These are phyloP conservation scores for Eimeria maxima DNA, from an alignment of 169 alveolate species.

Conservation along the genomic window DNA sequence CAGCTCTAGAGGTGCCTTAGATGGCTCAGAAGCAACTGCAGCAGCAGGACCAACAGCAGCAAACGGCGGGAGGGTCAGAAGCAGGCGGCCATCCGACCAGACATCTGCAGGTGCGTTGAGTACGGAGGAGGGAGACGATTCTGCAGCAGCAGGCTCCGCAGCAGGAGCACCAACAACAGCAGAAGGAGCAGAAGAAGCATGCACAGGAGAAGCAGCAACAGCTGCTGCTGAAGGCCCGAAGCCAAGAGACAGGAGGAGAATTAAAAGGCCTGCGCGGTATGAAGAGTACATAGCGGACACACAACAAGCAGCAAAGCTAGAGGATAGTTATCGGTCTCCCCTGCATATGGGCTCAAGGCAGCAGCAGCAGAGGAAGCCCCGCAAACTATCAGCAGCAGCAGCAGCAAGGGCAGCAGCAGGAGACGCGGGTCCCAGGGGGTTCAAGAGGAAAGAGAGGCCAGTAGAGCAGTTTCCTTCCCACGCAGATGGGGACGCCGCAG, in stretches of 20 bases:
- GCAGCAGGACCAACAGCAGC: too few species aligned
- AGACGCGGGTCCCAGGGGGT: background rate
- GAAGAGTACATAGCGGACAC: slow-evolving; percentile 25
- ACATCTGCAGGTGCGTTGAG: background rate
- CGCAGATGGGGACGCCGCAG: too few species aligned
- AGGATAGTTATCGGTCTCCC: background rate
- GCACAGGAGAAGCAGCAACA: too few species aligned
- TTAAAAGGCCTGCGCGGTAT: slow-evolving; percentile 42
- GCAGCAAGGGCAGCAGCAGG: background rate
- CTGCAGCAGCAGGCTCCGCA: background rate
- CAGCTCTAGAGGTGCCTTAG: background rate
- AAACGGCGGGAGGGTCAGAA: too few species aligned
- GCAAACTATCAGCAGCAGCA: background rate
- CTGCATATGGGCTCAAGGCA: background rate
- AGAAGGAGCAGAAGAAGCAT: background rate
- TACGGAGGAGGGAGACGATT: background rate
- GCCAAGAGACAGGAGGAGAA: background rate
- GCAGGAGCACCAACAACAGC: background rate
- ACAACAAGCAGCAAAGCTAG: background rate
- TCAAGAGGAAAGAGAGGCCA: background rate
- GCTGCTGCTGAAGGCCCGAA: background rate
- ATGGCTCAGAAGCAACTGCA: too few species aligned
- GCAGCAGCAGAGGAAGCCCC: background rate
- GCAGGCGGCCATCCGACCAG: background rate
- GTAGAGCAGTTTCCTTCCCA: background rate